A percentile compares a stretch with the other conserved stretches of the same genome.
phyloP scores from a whole-genome alignment of 78 protist species.

The Protostelium mycophagum region DNA sequence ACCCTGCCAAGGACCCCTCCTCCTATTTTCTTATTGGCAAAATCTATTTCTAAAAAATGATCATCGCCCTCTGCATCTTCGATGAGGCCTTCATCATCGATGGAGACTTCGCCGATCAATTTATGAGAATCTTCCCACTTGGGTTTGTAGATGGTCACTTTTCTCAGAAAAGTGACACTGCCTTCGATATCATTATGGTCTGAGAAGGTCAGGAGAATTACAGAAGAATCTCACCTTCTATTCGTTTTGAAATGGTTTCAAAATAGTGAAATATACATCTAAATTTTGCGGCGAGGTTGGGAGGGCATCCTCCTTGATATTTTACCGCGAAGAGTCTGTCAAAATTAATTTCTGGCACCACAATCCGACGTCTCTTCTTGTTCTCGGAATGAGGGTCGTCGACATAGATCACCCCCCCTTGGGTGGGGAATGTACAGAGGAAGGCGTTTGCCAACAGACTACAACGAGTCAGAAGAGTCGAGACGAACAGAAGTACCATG shows the following conservation, averaged over 20 bases:
- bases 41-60: constrained; percentile 55
- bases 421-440: constrained; percentile 54
- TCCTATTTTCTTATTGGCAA: constrained; percentile 76
- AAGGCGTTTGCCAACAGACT: constrained; percentile 38
- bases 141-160: constrained; percentile 23
- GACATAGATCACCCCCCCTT: constrained; percentile 27
- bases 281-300: constrained; percentile 28
- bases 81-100: constrained; percentile 31
- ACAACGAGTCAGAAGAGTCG: too few species aligned
- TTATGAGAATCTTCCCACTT: constrained; percentile 38
- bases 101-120: constrained; percentile 16
- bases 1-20: constrained; percentile 79
- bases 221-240: not conserved
- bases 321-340: constrained; percentile 35
- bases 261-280: constrained; percentile 54
- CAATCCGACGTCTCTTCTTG: not conserved
- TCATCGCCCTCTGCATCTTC: constrained; percentile 40
- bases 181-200: constrained; percentile 19
- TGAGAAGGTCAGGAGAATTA: not conserved
- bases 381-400: too few species aligned
- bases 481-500: constrained; percentile 7
- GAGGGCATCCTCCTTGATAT: not conserved
- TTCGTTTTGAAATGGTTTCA: not conserved
- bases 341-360: constrained; percentile 28
- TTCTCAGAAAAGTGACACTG: constrained; percentile 42